These are phyloP conservation scores for Mycena latifolia DNA, from an alignment of 768 basidiomycete genomes.

Conservation along the genomic window DNA sequence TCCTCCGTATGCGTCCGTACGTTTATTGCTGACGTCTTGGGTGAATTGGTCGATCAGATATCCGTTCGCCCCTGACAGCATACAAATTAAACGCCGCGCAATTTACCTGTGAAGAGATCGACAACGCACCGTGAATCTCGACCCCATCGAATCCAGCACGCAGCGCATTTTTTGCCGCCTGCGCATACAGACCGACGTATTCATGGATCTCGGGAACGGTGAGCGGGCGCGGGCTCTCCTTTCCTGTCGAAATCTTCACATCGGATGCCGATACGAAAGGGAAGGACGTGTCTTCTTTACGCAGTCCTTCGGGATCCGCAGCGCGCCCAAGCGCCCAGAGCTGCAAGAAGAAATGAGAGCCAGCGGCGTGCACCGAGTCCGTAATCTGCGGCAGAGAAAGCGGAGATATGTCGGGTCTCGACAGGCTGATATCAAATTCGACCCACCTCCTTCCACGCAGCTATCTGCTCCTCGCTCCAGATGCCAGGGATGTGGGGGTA, in stretches of 20 bases:
- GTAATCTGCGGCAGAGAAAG: constrained; percentile 48
- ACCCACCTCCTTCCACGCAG: constrained; percentile 55
- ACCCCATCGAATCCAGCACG: constrained; percentile 54
- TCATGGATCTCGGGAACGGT: constrained; percentile 47
- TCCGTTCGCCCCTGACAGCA: constrained; percentile 33
- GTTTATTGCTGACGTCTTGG: constrained; percentile 53
- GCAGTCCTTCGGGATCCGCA: constrained; percentile 40
- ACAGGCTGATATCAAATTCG: background rate
- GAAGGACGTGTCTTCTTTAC: constrained; percentile 41
- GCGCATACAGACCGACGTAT: constrained; percentile 45
- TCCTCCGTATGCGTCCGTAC: constrained; percentile 68
- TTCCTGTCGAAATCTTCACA: constrained; percentile 23
- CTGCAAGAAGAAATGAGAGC: constrained; percentile 59
- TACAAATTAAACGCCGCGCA: background rate
- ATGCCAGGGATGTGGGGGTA: constrained; percentile 48
- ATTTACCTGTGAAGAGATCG: background rate
- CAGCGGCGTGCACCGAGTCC: constrained; percentile 61
- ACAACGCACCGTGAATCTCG: constrained; percentile 42
- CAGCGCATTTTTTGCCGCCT: constrained; percentile 50
- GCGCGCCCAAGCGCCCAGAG: constrained; percentile 60
- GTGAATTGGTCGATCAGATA: constrained; percentile 59
- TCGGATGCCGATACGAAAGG: constrained; percentile 43
- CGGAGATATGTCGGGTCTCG: background rate
- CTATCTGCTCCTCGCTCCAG: constrained; percentile 48
- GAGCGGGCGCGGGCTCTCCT: constrained; percentile 34